Evolutionary conservation across 1,284 basidiomycete species (phyloP), one percentile per base, ranked within the genome.

Genomic region (Papiliotrema terrestris): DNA sequence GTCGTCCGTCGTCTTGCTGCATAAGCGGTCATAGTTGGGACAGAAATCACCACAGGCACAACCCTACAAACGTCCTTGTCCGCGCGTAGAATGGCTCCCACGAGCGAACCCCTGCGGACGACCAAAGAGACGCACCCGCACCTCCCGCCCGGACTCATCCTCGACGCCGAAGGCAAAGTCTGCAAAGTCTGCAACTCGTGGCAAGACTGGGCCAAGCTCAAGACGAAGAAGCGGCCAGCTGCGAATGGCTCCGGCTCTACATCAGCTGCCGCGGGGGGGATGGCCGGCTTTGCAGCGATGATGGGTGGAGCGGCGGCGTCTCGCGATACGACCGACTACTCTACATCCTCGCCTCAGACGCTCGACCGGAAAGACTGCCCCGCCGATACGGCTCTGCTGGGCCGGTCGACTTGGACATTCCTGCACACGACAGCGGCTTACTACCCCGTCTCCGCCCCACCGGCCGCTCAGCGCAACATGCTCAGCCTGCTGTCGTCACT

Each of bases 371-470:
- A 23, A 26, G 48, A 55, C 26, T 59, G 43, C 37, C 55, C 32
- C 43, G 44, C 15, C 0, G 92, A 96, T 73, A 86, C 87, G 44
- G 89, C 91, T 65, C 80, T 84, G 54, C 85, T 97, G 41, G 93
- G 93, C 5, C 84, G 85, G 49, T 87, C 93, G 47, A 95, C 93
- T 3, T 97, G 93, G 93, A 88, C 91, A 19, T 96, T 97, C 82
- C 81, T 97, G 37, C 93, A 97, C 72, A 87, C 91, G 1, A 87
- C 92, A 3, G 91, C 91, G 0, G 89, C 93, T 17, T 94, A 96
- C 75, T 96, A 93, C 75, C 92, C 93, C n/a, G 82, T 86, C 25
- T 75, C 78, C 25, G 89, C 93, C 0, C 83, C 84, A 0, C 78
- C 84, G 0, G 77, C 77, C 4, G 88, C 93, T 62, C 85, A 89